Base-by-base conservation (phyloP, 306 rosid species). In the Vigna unguiculata region DNA sequence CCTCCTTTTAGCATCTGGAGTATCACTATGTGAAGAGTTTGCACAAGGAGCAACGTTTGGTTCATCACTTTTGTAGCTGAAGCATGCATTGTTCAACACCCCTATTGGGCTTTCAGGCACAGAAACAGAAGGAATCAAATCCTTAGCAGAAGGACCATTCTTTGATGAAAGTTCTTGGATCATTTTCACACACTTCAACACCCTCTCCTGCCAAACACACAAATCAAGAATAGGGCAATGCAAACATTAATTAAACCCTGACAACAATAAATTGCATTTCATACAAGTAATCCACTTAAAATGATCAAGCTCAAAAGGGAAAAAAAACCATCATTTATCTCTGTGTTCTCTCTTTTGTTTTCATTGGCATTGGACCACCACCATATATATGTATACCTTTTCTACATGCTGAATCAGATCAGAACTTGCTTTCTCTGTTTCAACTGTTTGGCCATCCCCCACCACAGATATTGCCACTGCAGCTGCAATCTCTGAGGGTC, bases 401-500 rank as follows among this genome's bases (percentile, higher is more conserved):
- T 85, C 80, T 25, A 84, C 89, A 20, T 71, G 88, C 67, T 87
- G 91, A 81, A 79, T 76, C 73, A 95, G 86, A 83, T 79, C 80
- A 83, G 87, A 83, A 59, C 82, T 78, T 79, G 91, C 88, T 76
- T 79, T 85, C 75, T 92, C 96, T 17, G 76, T 67, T 71, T 87
- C 83, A 71, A 89, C 81, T 74, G 86, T 64, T 88, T 81, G 69
- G 68, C 85, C 83, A 69, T 90, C 93, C 72, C 89, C 83, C 15
- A 84, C 80, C 9, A 83, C 91, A 72, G 81, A 84, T 82, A 92
- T 77, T 61, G 92, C 89, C 86, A 89, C 92, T 7, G 99, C 99
- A 43, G 97, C 99, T 83, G 97, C 99, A 65, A 95, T 81, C 79
- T 92, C 97, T 38, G 99, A 92, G 20, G 99, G 92, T 80, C 52